phyloP scores from a whole-genome alignment of 306 rosid genomes.

The Sphenostylis stenocarpa region DNA sequence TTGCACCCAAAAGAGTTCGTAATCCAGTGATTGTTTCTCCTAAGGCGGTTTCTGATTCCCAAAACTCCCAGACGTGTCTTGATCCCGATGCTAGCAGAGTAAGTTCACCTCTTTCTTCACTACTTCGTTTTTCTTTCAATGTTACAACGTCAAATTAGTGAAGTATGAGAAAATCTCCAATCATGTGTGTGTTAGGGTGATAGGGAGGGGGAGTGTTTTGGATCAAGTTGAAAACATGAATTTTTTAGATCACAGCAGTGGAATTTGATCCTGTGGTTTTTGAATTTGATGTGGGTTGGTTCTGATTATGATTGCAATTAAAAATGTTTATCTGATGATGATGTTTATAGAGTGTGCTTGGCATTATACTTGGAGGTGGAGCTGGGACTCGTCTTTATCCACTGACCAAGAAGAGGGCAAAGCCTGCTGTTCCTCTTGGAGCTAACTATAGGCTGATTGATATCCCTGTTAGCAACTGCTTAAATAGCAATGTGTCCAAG shows the following conservation, averaged over 20 bases:
- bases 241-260: neutral
- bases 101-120: neutral
- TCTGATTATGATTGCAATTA: neutral
- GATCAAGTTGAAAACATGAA: neutral
- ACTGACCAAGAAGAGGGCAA: conserved; percentile 92
- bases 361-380: conserved; percentile 94
- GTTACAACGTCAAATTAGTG: neutral
- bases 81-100: conserved; percentile 99
- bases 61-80: conserved; percentile 89
- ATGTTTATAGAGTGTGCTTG: conserved; percentile 80
- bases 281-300: conserved; percentile 10
- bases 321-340: neutral
- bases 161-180: neutral
- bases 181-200: neutral
- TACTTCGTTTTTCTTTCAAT: neutral
- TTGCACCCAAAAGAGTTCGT: conserved; percentile 13
- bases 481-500: conserved; percentile 90
- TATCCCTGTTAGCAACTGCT: conserved; percentile 95
- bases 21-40: conserved; percentile 63
- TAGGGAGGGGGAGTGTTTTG: neutral
- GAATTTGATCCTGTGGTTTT: neutral
- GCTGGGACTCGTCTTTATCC: conserved; percentile 98
- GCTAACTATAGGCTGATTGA: conserved; percentile 96
- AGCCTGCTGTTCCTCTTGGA: conserved; percentile 98
- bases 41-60: conserved; percentile 88